Evolutionary conservation across 148 eudicot genomes (phyloP), one percentile per base, ranked within the genome.

Genomic region (Polygonum maritimum): DNA sequence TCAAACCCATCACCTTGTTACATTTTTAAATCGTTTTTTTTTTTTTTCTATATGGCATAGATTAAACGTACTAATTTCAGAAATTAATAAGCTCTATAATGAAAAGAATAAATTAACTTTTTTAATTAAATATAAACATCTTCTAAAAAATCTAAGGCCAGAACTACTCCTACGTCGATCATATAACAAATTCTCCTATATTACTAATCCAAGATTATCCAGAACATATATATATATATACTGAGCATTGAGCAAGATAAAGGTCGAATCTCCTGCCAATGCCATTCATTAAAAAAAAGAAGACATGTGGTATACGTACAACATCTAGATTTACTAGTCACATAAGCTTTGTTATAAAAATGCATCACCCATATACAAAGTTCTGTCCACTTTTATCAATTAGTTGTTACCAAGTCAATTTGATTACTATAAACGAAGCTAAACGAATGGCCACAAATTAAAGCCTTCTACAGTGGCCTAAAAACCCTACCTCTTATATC

Each of bases 381-480:
- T 58, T 58, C 9, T 58, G 35, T 58, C 65, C 21, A 5, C 26
- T 16, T 54, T 22, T 62, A 12, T 22, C 31, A 62, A 26, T 26
- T 14, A 62, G 69, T 62, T 62, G 69, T 62, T 62, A 26, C 69
- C 69, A 26, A 3, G 69, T 62, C 69, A 62, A 62, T 62, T 62
- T 62, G 69, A 13, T 62, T 62, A 62, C 69, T 62, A 62, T 62
- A 22, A 62, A 31, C 69, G 38, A 62, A n/a, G 69, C 36, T 26
- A 62, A 62, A 62, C 69, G 38, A 26, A 62, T 62, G 69, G 69
- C 69, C 69, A 62, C 69, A 62, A 62, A 62, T 62, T 62, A 62
- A 62, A 60, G 67, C 11, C 1, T n/a, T 62, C 5, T 26, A 26
- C 31, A 35, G 31, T 31, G 69, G 39, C 38, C 69, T 26, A 3